Evolutionary conservation across 1,139 yeast species (phyloP).

Genomic region (Lodderomyces parapsilosis): DNA sequence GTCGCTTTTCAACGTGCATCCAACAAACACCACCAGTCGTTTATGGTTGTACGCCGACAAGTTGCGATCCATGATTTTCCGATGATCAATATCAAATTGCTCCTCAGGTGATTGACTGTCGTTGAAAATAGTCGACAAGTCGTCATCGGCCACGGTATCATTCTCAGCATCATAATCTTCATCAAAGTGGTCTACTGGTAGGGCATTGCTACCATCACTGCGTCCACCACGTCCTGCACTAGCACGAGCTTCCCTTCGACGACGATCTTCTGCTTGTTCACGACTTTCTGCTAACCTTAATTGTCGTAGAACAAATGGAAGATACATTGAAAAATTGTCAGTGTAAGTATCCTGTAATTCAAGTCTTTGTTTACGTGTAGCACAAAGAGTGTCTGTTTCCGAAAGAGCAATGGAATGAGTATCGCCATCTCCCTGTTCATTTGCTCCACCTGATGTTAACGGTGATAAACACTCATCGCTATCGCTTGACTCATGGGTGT

Average conservation of each 20-base stretch:
- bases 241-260: not conserved
- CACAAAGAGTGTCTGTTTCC: conserved; percentile 25
- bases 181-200: not conserved
- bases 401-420: conserved; percentile 18
- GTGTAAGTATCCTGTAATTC: conserved; percentile 36
- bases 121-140: conserved; percentile 23
- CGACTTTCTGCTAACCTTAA: conserved; percentile 19
- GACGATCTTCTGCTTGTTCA: conserved; percentile 2
- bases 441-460: conserved; percentile 2
- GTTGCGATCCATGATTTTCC: conserved; percentile 17
- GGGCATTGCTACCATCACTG: conserved; percentile 15
- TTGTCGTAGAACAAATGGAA: conserved; percentile 36
- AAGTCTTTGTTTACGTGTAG: conserved; percentile 21
- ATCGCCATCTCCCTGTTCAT: conserved; percentile 3
- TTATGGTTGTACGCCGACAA: conserved; percentile 25
- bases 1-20: conserved; percentile 33
- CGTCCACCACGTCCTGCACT: conserved; percentile 2
- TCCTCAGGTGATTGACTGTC: conserved; percentile 14
- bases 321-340: conserved; percentile 38
- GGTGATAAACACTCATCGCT: conserved; percentile 5
- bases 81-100: conserved; percentile 4
- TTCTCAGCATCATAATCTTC: conserved; percentile 7
- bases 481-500: not conserved
- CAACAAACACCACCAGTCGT: conserved; percentile 29
- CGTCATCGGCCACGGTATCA: conserved; percentile 18